Percentiles rank a stretch among this genome's conserved stretches.
Conservation (phyloP, 805 yeast species). For the Saturnispora besseyi region DNA sequence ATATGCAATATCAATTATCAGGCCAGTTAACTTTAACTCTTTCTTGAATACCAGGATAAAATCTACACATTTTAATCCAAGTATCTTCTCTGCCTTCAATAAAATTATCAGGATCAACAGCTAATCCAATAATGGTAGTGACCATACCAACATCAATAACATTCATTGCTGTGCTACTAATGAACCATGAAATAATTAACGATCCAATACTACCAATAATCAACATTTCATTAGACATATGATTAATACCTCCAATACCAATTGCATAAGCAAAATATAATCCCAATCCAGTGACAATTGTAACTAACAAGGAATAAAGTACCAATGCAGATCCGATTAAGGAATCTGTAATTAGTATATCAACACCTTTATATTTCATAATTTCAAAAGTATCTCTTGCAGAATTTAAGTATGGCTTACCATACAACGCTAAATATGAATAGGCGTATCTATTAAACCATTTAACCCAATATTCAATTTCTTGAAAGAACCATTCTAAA, state of each 20-base stretch:
- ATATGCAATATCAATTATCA: conserved; percentile 5
- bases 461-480: conserved; percentile 38
- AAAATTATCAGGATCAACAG: conserved; percentile 78
- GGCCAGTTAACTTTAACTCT: conserved; percentile 25
- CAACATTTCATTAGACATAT: conserved; percentile 22
- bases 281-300: conserved; percentile 30
- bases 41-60: conserved; percentile 26
- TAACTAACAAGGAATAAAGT: conserved; percentile 66
- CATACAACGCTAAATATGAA: conserved; percentile 80
- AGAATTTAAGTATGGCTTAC: conserved; percentile 62
- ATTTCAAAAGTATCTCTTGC: conserved; percentile 79
- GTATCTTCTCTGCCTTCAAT: conserved; percentile 48
- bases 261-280: conserved; percentile 1
- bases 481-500: conserved; percentile 54
- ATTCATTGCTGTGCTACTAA: conserved; percentile 61
- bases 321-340: conserved; percentile 69
- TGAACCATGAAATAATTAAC: conserved; percentile 65
- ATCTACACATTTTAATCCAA: conserved; percentile 23
- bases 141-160: conserved; percentile 76
- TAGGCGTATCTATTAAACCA: conserved; percentile 90
- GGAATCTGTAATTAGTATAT: conserved; percentile 78
- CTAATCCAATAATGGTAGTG: conserved; percentile 75
- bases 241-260: conserved; percentile 4
- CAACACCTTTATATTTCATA: conserved; percentile 70
- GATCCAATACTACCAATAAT: conserved; percentile 21